Conservation (phyloP, 805 yeast species). For the Pichia manshurica region DNA sequence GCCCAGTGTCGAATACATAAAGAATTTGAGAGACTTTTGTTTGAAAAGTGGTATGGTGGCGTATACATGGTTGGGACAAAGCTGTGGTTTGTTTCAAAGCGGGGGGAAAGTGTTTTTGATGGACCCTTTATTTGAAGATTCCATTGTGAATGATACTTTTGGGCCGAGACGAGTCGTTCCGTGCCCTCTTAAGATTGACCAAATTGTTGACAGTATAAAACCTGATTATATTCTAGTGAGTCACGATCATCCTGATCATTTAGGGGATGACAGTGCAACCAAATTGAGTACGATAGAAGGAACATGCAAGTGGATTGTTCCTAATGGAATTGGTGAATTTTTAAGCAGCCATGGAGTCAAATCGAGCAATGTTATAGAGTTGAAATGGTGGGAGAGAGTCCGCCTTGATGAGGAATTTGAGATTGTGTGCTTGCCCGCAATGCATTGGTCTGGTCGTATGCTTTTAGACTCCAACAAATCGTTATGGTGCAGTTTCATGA, state of each 20-base stretch:
- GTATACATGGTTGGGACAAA: conserved; percentile 92
- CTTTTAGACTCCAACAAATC: conserved; percentile 75
- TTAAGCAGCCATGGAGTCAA: conserved; percentile 54
- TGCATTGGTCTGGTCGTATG: conserved; percentile 94
- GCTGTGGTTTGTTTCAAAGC: conserved; percentile 65
- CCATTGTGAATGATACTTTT: conserved; percentile 50
- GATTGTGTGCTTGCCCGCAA: conserved; percentile 84
- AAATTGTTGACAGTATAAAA: conserved; percentile 42
- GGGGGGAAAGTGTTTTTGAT: conserved; percentile 52
- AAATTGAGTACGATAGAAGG: conserved; percentile 43
- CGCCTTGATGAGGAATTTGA: conserved; percentile 50
- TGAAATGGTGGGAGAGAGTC: conserved; percentile 89
- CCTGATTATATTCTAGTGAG: conserved; percentile 76
- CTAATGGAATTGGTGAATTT: conserved; percentile 63
- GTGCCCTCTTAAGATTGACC: conserved; percentile 61
- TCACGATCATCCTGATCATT: conserved; percentile 94
- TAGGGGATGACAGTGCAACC: conserved; percentile 58
- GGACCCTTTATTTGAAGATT: conserved; percentile 75
- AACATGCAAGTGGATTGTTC: conserved; percentile 75
- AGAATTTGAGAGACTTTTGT: conserved; percentile 23
- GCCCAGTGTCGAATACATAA: conserved; percentile 47
- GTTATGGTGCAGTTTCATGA: conserved; percentile 83
- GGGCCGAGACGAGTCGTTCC: conserved; percentile 85
- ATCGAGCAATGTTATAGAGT: conserved; percentile 50
- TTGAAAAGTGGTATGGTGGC: conserved; percentile 40